A percentile compares a stretch with the other conserved stretches of the same genome.
Conservation (phyloP, 108 stramenopile genomes). For the Craspedostauros australis region DNA sequence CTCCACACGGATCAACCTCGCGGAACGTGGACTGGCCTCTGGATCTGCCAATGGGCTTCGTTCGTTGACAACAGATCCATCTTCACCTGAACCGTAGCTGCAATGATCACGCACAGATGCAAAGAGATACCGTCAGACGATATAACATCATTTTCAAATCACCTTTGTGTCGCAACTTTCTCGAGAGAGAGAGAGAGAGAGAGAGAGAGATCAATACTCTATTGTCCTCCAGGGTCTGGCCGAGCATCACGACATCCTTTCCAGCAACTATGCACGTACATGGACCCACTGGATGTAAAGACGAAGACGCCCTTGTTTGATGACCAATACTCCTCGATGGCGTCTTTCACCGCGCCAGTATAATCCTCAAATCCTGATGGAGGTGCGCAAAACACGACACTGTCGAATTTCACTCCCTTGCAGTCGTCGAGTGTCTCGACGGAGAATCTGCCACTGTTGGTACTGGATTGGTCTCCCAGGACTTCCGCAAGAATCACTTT, state of each 20-base stretch:
- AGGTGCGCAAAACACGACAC: slow-evolving; percentile 88
- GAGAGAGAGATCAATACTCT: too few species aligned
- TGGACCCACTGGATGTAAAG: slow-evolving; percentile 81
- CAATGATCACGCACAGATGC: not conserved
- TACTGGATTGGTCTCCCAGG: slow-evolving; percentile 8
- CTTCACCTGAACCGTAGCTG: slow-evolving; percentile 20
- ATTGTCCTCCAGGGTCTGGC: too few species aligned
- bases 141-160: too few species aligned
- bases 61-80: slow-evolving; percentile 64
- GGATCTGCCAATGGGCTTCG: slow-evolving; percentile 35
- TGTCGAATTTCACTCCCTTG: slow-evolving; percentile 30
- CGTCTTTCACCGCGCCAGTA: slow-evolving; percentile 46
- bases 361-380: slow-evolving; percentile 87
- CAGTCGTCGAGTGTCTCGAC: slow-evolving; percentile 46
- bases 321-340: slow-evolving; percentile 44
- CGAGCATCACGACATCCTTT: too few species aligned
- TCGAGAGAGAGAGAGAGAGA: too few species aligned
- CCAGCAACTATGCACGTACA: slow-evolving; percentile 53
- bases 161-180: too few species aligned
- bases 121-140: too few species aligned
- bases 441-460: slow-evolving; percentile 27
- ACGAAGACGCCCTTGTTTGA: slow-evolving; percentile 67
- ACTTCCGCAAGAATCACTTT: slow-evolving; percentile 43
- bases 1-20: slow-evolving; percentile 63
- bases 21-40: slow-evolving; percentile 44